Evolutionary conservation across 78 protist genomes (phyloP).

Genomic region (Protostelium mycophagum): DNA sequence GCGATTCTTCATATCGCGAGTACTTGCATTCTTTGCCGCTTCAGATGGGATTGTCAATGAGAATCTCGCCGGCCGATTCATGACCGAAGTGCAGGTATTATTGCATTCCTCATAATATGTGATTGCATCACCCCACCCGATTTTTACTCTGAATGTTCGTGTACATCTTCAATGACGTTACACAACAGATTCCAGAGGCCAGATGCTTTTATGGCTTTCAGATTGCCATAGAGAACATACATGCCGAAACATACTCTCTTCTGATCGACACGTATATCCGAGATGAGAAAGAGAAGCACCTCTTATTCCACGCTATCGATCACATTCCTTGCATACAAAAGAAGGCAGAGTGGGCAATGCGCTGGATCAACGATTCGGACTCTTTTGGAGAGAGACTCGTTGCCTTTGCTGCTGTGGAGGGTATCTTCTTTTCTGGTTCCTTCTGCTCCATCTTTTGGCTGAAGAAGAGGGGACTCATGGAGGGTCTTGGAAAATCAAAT

Average conservation of each 20-base stretch:
- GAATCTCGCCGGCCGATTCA: slow-evolving; percentile 91
- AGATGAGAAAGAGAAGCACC: slow-evolving; percentile 58
- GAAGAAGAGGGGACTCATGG: slow-evolving; percentile 97
- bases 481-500: slow-evolving; percentile 94
- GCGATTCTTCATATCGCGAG: slow-evolving; percentile 85
- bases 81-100: slow-evolving; percentile 81
- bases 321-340: slow-evolving; percentile 85
- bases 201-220: slow-evolving; percentile 98
- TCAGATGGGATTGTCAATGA: slow-evolving; percentile 97
- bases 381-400: slow-evolving; percentile 92
- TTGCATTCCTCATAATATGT: neutral
- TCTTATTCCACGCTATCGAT: slow-evolving; percentile 90
- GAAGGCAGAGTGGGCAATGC: slow-evolving; percentile 97
- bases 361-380: slow-evolving; percentile 79
- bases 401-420: slow-evolving; percentile 98
- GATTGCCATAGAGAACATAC: slow-evolving; percentile 95
- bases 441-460: slow-evolving; percentile 98
- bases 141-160: too few relatives aligned
- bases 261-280: neutral
- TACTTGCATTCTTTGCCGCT: slow-evolving; percentile 98
- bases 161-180: too few relatives aligned
- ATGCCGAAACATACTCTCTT: slow-evolving; percentile 85
- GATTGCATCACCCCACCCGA: too few relatives aligned
- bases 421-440: slow-evolving; percentile 97
- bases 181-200: slow-evolving; percentile 89